Base-by-base conservation (phyloP, 768 basidiomycete species). In the Gautieria morchelliformis region DNA sequence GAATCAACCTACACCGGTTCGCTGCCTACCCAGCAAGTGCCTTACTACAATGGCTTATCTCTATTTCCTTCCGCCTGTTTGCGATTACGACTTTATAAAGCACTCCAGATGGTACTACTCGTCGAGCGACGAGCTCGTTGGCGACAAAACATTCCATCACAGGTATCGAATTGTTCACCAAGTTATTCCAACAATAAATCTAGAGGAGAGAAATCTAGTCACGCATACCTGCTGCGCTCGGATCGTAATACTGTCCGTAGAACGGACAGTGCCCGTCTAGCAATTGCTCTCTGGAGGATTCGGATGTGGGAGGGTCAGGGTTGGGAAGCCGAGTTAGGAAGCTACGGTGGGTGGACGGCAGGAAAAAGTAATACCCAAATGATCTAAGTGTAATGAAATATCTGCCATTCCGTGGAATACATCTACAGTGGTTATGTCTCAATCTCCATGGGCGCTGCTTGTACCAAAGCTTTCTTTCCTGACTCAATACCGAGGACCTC, bases 241-340 rank as follows among this genome's bases (percentile, higher is more conserved):
- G 75, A 80, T 54, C 71, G 69, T 14, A 67, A 74, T 24, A 80
- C 77, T 0, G 66, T 77, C 17, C 68, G 67, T 55, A 72, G 81
- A 39, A 83, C 76, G 0, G 89, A 92, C 63, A 71, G 79, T 7
- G 82, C 78, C 1, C 76, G 82, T 6, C 70, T 86, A 12, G 85
- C 84, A 0, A 77, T 85, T 44, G 87, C 90, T 1, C 65, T 92
- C 17, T 92, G 89, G 89, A 80, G 90, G 59, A 58, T 90, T 44
- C 74, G 83, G 58, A 82, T 91, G 80, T 93, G 84, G 76, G 84
- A 89, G 64, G 80, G 82, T 2, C 72, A 70, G 8, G 76, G 74
- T 0, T 83, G 79, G 78, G 74, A 76, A 40, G 58, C 67, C 9
- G 65, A 63, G 35, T 17, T 10, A 51, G 62, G 60, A 30, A 64